Base-by-base conservation (phyloP, 2,329 filamentous ascomycete species). In the Parafenestella ontariensis region DNA sequence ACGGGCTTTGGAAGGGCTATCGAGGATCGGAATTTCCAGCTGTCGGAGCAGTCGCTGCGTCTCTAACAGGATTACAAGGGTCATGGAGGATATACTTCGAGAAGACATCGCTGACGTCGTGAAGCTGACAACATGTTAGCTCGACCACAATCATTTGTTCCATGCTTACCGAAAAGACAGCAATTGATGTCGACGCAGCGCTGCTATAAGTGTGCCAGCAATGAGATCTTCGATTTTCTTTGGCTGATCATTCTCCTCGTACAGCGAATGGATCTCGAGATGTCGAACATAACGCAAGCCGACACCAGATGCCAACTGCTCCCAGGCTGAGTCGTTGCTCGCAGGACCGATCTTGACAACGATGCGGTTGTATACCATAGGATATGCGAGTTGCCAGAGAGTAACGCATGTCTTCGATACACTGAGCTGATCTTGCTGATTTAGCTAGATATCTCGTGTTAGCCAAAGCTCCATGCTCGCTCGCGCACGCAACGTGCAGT, bases 341-440 rank as follows among this genome's bases (percentile, higher is more conserved):
- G n/a, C n/a, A 11, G 46, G 34, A 15, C 34, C 46, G 18, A 47
- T 24, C 40, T 20, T n/a, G 24, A 39, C n/a, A 18, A 46, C 24
- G 23, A 52, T 41, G 2, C 31, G 37, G n/a, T 43, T 20, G 26
- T 46, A 43, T 3, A 18, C 43, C 34, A 52, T 11, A 15, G 49
- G 44, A 13, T 47, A 52, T 28, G 49, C 44, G 3, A 47, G 26
- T 26, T 39, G 9, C 31, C 36, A 52, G 24, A 52, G 13, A 3
- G 10, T 13, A 3, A 47, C 17, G 11, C 42, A 52, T 23, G 49
- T 52, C 21, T 46, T 46, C 43, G 49, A 33, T 21, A 41, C 34
- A 20, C 44, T 52, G 28, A 52, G 26, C 36, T 47, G 44, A 24
- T 47, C 36, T 9, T 29, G 4, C 20, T 44, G 36, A 26, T 8